phyloP scores from a whole-genome alignment of 148 eudicot genomes.

The Rhododendron mucronatum region DNA sequence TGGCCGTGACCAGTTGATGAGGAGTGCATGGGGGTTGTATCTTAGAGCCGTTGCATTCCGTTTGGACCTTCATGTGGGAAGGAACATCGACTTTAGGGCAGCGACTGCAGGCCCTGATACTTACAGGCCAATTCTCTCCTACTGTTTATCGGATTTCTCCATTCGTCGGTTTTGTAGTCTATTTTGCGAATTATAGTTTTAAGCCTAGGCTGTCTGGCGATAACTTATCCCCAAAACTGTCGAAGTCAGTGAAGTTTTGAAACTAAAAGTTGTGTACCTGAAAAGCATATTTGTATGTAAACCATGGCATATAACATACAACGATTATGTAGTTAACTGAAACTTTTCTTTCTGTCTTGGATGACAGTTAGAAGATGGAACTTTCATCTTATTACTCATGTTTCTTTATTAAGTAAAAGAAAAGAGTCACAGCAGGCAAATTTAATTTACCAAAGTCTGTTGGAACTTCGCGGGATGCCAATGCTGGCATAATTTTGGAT shows the following conservation, averaged over 20 bases:
- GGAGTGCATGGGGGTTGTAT: neutral
- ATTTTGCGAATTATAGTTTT: neutral
- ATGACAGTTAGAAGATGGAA: neutral
- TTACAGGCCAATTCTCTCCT: neutral
- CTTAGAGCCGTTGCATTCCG: neutral
- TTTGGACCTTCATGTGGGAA: neutral
- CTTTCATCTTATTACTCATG: neutral
- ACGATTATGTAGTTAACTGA: neutral
- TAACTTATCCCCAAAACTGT: neutral
- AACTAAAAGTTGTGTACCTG: neutral
- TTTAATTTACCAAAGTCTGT: neutral
- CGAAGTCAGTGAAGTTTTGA: neutral
- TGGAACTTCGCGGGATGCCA: neutral
- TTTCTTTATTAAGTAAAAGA: neutral
- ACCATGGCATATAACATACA: neutral
- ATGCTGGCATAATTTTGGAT: neutral
- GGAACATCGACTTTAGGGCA: neutral
- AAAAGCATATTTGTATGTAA: neutral
- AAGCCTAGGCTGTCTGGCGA: neutral
- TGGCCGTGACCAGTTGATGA: neutral
- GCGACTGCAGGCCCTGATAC: neutral
- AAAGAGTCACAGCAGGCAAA: neutral
- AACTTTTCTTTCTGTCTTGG: neutral
- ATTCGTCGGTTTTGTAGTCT: neutral
- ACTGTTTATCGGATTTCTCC: neutral